Percentiles rank a stretch among this genome's conserved stretches.
phyloP scores from a whole-genome alignment of 208 protist species.

The Leishmania tropica region DNA sequence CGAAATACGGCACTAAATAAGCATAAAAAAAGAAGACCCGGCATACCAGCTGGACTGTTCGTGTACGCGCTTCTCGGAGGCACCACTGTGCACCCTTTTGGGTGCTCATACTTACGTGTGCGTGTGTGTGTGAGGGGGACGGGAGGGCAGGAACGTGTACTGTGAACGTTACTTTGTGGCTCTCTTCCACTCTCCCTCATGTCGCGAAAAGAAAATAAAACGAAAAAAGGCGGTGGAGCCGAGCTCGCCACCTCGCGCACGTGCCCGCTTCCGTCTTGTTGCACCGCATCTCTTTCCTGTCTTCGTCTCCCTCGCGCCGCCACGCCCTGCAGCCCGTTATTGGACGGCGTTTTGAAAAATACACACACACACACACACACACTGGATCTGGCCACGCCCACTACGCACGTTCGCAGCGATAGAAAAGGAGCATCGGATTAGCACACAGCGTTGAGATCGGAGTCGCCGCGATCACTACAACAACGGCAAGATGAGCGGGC shows the following conservation, averaged over 20 bases:
- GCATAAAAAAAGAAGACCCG: not conserved
- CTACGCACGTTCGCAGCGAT: not conserved
- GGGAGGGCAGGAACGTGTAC: not conserved
- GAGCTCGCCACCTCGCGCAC: not conserved
- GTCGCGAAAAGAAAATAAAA: not conserved
- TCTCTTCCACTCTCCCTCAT: not conserved
- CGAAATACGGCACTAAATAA: not conserved
- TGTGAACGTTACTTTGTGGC: not conserved
- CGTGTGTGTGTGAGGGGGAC: slow-evolving; percentile 21
- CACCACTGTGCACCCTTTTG: not conserved
- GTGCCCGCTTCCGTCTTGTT: not conserved
- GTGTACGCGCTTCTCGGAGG: not conserved
- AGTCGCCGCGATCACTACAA: not conserved
- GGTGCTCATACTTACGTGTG: not conserved
- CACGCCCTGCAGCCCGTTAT: not conserved
- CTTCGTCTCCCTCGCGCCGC: not conserved
- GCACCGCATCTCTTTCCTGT: not conserved
- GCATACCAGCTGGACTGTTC: not conserved
- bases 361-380: not conserved
- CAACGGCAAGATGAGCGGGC: slow-evolving; percentile 43
- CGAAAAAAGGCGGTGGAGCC: not conserved
- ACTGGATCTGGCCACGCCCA: not conserved
- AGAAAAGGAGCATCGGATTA: not conserved
- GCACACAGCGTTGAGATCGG: not conserved
- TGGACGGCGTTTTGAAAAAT: not conserved